These are phyloP conservation scores for Rhizopogon vulgaris DNA, from an alignment of 768 basidiomycete genomes.

Conservation along the genomic window DNA sequence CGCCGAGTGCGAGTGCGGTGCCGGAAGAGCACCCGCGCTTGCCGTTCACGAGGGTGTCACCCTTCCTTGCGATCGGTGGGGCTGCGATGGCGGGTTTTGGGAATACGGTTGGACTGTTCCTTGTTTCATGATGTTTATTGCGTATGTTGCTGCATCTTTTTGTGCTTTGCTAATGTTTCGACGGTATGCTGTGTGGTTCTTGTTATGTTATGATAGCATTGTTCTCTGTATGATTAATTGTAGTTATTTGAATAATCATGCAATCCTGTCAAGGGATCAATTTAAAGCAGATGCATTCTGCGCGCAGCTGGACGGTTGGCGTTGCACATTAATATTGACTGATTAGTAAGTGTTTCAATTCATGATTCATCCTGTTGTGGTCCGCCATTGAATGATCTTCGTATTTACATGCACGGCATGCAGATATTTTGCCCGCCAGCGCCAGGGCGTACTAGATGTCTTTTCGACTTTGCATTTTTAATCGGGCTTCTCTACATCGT, in stretches of 20 bases:
- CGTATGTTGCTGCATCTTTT: not conserved
- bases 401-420: too few species aligned
- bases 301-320: too few species aligned
- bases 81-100: conserved; percentile 69
- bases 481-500: too few species aligned
- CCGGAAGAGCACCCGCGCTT: conserved; percentile 42
- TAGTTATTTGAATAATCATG: conserved; percentile 3
- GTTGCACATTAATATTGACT: too few species aligned
- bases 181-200: not conserved
- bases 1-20: not conserved
- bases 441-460: too few species aligned
- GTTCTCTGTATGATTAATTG: not conserved
- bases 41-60: conserved; percentile 76
- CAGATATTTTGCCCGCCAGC: too few species aligned
- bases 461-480: too few species aligned
- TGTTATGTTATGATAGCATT: conserved; percentile 1
- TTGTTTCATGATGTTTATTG: conserved; percentile 3
- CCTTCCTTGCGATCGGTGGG: conserved; percentile 44
- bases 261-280: not conserved
- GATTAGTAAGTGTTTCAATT: too few species aligned
- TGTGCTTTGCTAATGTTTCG: not conserved
- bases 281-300: too few species aligned
- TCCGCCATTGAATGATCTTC: too few species aligned
- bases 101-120: conserved; percentile 64
- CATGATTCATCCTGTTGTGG: too few species aligned